phyloP scores from a whole-genome alignment of 345 rosid genomes.

The Camelina neglecta region DNA sequence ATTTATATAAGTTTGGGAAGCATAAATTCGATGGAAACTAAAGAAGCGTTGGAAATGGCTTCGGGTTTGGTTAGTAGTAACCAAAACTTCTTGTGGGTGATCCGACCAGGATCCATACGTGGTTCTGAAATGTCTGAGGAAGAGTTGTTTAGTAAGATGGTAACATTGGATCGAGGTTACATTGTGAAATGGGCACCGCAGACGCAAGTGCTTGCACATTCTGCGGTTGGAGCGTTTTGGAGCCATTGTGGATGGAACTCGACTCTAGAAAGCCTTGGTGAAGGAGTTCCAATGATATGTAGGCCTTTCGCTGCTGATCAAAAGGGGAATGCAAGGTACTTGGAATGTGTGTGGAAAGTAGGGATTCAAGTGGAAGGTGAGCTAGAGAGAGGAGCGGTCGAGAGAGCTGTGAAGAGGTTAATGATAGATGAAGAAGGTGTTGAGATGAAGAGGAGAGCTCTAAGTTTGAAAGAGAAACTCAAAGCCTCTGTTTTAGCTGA shows the following conservation, averaged over 20 bases:
- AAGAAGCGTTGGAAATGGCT: conserved; percentile 36
- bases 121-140: conserved; percentile 6
- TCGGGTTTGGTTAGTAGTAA: conserved; percentile 31
- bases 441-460: conserved; percentile 20
- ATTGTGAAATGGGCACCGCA: conserved; percentile 43
- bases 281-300: conserved; percentile 57
- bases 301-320: conserved; percentile 53
- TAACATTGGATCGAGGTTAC: conserved; percentile 19
- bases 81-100: conserved; percentile 41
- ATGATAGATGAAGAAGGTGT: conserved; percentile 29
- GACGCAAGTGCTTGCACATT: conserved; percentile 27
- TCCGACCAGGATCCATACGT: conserved; percentile 27
- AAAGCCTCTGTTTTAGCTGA: neutral
- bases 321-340: conserved; percentile 46
- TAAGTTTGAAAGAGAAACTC: conserved; percentile 22
- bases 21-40: conserved; percentile 24
- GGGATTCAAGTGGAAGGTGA: conserved; percentile 43
- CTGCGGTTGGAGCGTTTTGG: conserved; percentile 6
- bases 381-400: conserved; percentile 1
- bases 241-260: conserved; percentile 24
- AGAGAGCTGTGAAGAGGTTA: conserved; percentile 12
- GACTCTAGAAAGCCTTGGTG: conserved; percentile 35
- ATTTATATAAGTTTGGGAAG: conserved; percentile 66
- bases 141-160: conserved; percentile 1
- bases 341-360: conserved; percentile 50